These are phyloP conservation scores for Juncus inflexus DNA, from an alignment of 176 grass and related monocot species.

Conservation along the genomic window DNA sequence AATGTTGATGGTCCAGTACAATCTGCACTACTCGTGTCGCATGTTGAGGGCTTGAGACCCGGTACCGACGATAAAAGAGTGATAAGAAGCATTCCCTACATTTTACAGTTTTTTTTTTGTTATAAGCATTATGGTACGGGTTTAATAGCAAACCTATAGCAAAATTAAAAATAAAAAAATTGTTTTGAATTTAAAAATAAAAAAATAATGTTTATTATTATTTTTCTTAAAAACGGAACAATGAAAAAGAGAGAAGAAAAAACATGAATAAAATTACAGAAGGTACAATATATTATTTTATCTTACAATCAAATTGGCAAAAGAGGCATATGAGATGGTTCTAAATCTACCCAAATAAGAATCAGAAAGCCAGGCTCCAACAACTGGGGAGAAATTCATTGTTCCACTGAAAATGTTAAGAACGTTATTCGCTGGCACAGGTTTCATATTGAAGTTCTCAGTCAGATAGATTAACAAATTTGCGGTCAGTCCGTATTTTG, in stretches of 20 bases:
- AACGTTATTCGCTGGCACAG: slow-evolving; percentile 8
- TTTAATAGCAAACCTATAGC: too few species aligned
- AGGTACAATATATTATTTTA: too few species aligned
- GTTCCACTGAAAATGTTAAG: slow-evolving; percentile 13
- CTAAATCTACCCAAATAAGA: slow-evolving; percentile 24
- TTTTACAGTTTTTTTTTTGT: background rate
- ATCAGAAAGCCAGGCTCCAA: slow-evolving; percentile 16
- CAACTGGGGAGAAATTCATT: slow-evolving; percentile 11
- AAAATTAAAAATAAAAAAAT: too few species aligned
- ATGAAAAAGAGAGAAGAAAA: too few species aligned
- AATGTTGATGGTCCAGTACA: slow-evolving; percentile 38
- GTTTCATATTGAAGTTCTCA: slow-evolving; percentile 14
- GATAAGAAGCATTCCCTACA: slow-evolving; percentile 22
- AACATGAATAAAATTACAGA: too few species aligned
- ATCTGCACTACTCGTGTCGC: background rate
- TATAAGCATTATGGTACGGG: too few species aligned
- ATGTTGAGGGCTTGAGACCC: slow-evolving; percentile 11
- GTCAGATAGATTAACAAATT: slow-evolving; percentile 11
- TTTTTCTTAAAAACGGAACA: too few species aligned
- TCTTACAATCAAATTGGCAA: slow-evolving; percentile 20
- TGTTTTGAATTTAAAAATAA: too few species aligned
- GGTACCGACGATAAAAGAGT: slow-evolving; percentile 15
- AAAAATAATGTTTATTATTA: too few species aligned
- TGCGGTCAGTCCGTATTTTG: slow-evolving; percentile 1
- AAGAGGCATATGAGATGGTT: slow-evolving; percentile 16